Base-by-base conservation (phyloP, 768 basidiomycete genomes). In the Boletus fagicola region DNA sequence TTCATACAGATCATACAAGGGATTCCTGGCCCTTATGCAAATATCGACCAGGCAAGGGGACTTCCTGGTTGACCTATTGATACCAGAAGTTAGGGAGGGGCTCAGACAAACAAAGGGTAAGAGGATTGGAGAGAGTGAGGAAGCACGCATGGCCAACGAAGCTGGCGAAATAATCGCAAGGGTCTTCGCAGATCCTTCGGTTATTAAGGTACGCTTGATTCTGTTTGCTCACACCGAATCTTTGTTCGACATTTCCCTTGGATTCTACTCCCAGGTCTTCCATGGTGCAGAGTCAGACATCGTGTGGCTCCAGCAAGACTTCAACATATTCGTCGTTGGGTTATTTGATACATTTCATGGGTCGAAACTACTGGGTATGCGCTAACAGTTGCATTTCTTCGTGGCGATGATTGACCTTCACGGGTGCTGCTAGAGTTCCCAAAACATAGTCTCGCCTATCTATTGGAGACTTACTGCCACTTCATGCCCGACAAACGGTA, bases 271-370 rank as follows among this genome's bases (percentile, higher is more conserved):
- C 1, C 57, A 94, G 92, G 88, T 96, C 8, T 86, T 99, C 59
- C 97, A 98, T 72, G 96, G 97, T 28, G 92, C 96, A 1, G 90
- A 94, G 38, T 90, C 87, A 57, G 97, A 99, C 68, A 87, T 98
- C 43, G 76, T 94, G 6, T 98, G 97, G 97, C 81, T 98, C 18
- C 96, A 99, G 69, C 91, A 94, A 72, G 89, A 98, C 68, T 95
- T 98, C 69, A 91, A 91, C 57, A 68, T 98, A 9, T 98, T 93
- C 72, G 78, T 98, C 51, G 94, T 99, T 59, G 92, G 93, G 55
- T 74, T 98, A n/a, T 98, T 99, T 69, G 96, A 99, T 68, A 98
- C 97, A 0, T 98, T 85, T 70, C 94, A 98, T 63, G 96, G 95
- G 1, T 94, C 95, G 0, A 91, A 89, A 66, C 75, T 90, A 1